These are phyloP conservation scores for Dioscorea zingiberensis DNA, from an alignment of 106 monocot genomes.

Conservation along the genomic window DNA sequence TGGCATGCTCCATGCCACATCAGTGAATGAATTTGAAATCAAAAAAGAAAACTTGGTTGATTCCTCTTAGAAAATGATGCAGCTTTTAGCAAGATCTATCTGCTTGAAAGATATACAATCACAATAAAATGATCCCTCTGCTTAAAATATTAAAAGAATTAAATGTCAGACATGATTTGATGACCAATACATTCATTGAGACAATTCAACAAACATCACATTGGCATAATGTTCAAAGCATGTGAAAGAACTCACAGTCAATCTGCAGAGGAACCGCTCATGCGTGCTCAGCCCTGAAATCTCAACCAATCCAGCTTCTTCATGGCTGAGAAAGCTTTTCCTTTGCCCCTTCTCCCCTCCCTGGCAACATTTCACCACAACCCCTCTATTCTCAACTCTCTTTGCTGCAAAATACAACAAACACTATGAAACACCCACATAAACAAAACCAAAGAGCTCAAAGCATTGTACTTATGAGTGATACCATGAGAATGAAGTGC, in stretches of 20 bases:
- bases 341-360: conserved; percentile 13
- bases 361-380: conserved; percentile 25
- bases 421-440: no score
- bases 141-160: no score
- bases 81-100: no score
- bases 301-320: conserved; percentile 85
- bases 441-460: no score
- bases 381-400: conserved; percentile 10
- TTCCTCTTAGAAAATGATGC: no score
- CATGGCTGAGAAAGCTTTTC: conserved; percentile 62
- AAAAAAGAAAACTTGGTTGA: no score
- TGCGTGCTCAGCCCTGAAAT: conserved; percentile 87
- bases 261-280: conserved; percentile 69
- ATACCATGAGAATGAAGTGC: no score
- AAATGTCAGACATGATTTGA: neutral
- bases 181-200: neutral
- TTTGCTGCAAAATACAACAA: neutral
- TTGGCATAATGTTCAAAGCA: neutral
- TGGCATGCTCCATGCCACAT: no score
- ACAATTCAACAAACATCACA: neutral
- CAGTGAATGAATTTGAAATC: no score
- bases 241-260: conserved; percentile 49
- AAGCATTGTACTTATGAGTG: no score
- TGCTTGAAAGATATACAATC: no score
- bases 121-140: no score